Evolutionary conservation across 1,139 yeast species (phyloP), one percentile per base, ranked within the genome.

Genomic region (Suhomyces coccinellae): DNA sequence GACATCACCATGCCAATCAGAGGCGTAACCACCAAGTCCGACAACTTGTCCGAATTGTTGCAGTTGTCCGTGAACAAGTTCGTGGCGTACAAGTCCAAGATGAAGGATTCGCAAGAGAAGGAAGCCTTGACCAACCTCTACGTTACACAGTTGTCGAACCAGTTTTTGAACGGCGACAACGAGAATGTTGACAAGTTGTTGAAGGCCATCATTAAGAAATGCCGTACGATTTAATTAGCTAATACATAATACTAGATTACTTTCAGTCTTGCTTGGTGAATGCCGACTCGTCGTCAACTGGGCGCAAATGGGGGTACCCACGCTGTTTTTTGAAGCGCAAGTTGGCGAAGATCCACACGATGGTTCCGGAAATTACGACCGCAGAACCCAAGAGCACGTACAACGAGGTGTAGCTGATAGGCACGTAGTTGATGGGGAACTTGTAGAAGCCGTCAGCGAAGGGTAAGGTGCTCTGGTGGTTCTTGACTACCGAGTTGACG

Each of bases 41-140:
- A 67, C 3, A 55, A 61, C 9, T 82, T 86, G 59, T 81, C 87
- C 11, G 82, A 77, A 44, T 63, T 69, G 44, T 73, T 91, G 54
- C 89, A 87, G 64, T 73, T 77, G 32, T 75, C 90, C 14, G 87
- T 90, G 34, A 85, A 85, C 58, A 82, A 84, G 58, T 87, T 81
- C 62, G 68, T 79, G 52, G 86, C 89, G 1, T 81, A 82, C 59
- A 78, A 76, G 57, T 60, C 63, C 47, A 80, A 79, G 58, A 48
- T 67, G 30, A 58, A 57, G 40, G 62, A 63, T 35, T 61, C 57
- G 36, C 57, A 63, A 14, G 65, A 68, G 38, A 72, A 72, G 47
- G 62, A 67, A 10, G 63, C 66, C 31, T 70, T 88, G 51, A 78
- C 78, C 47, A 62, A 63, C 11, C 55, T 62, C 44, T 82, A 73